Conservation (phyloP, 352 stramenopile genomes). For the Thraustochytrium striatum region DNA sequence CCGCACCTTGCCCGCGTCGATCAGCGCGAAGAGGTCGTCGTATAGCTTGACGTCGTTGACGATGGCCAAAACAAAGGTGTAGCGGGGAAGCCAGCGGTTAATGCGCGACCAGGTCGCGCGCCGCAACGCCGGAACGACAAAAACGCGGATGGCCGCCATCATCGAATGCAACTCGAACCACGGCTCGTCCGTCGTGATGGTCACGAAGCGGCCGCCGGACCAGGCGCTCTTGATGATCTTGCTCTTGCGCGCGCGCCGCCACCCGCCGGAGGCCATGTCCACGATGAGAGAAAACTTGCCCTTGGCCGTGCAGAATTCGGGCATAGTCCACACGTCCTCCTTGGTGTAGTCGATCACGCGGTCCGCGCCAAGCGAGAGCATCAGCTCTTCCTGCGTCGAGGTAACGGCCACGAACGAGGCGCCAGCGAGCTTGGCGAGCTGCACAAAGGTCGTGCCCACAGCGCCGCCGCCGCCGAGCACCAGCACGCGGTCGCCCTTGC, state of each 20-base stretch:
- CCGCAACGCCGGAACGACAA: conserved; percentile 47
- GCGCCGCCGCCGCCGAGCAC: conserved; percentile 71
- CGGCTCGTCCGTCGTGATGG: conserved; percentile 52
- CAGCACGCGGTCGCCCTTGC: conserved; percentile 62
- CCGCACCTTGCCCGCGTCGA: conserved; percentile 58
- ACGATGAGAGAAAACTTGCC: conserved; percentile 57
- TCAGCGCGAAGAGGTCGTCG: conserved; percentile 59
- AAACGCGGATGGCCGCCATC: conserved; percentile 52
- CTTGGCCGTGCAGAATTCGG: conserved; percentile 47
- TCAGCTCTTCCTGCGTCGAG: conserved; percentile 59
- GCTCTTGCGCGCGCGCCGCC: conserved; percentile 55
- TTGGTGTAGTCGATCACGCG: conserved; percentile 61
- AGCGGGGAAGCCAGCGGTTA: conserved; percentile 30
- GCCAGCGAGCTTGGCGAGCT: conserved; percentile 61
- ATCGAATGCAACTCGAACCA: conserved; percentile 53
- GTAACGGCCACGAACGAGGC: conserved; percentile 66
- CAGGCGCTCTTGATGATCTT: conserved; percentile 53
- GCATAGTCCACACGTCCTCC: conserved; percentile 60
- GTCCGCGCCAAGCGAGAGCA: conserved; percentile 60
- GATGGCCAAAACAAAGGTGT: conserved; percentile 9
- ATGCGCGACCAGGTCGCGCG: conserved; percentile 57
- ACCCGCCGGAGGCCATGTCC: conserved; percentile 54
- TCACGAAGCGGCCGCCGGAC: conserved; percentile 55
- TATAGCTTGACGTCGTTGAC: conserved; percentile 49
- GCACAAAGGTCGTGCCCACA: conserved; percentile 67